These are phyloP conservation scores for Paraphysoderma sedebokerense DNA, from an alignment of 371 early-diverging fungal species.

Conservation along the genomic window DNA sequence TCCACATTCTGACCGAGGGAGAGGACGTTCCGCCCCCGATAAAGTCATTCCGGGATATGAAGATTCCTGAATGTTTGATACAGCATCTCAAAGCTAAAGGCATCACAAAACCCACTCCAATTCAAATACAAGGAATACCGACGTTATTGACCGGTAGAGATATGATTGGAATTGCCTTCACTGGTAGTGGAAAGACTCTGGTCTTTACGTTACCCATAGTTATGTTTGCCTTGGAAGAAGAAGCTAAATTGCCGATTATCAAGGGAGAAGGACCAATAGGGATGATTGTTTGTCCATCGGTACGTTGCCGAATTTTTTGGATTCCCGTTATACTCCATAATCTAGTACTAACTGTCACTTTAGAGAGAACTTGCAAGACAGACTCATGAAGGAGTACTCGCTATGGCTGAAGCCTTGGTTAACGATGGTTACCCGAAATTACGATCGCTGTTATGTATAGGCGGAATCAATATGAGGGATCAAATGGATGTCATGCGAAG, in stretches of 20 bases:
- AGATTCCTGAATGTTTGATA: conserved; percentile 24
- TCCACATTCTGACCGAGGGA: conserved; percentile 42
- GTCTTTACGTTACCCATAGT: conserved; percentile 49
- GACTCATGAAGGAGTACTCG: conserved; percentile 53
- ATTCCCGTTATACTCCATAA: background rate
- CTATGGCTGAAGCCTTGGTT: conserved; percentile 40
- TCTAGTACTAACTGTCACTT: background rate
- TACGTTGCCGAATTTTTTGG: conserved; percentile 13
- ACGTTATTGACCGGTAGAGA: conserved; percentile 40
- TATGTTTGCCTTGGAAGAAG: conserved; percentile 65
- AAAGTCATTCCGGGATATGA: conserved; percentile 27
- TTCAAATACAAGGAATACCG: conserved; percentile 53
- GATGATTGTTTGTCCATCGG: conserved; percentile 75
- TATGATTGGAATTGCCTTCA: conserved; percentile 60
- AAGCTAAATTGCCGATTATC: conserved; percentile 53
- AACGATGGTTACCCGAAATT: conserved; percentile 51
- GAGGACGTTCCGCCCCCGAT: conserved; percentile 40
- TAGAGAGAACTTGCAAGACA: conserved; percentile 73
- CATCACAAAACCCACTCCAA: conserved; percentile 39
- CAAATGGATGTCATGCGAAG: conserved; percentile 48
- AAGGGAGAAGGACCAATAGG: conserved; percentile 81
- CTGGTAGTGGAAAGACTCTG: conserved; percentile 55
- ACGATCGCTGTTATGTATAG: conserved; percentile 69
- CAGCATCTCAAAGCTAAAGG: conserved; percentile 20
- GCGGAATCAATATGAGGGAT: conserved; percentile 84